Base-by-base conservation (phyloP, 2,329 filamentous ascomycete species). In the Aspergillus sojae region DNA sequence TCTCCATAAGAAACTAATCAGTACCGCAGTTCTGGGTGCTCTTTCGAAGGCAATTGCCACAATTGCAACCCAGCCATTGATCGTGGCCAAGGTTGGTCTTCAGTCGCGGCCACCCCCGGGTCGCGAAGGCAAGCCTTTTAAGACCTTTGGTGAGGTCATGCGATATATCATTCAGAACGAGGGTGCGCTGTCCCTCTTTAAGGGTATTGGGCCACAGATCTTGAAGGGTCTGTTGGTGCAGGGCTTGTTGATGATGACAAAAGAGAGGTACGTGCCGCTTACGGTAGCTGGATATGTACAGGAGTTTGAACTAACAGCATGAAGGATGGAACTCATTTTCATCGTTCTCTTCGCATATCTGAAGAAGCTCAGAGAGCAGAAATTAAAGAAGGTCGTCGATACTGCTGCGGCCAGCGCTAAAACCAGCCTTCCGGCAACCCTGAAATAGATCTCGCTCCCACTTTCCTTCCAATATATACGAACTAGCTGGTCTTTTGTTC, bases 181-280 rank as follows among this genome's bases (percentile, higher is more conserved):
- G 76, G 95, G 95, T 4, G 77, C 86, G 0, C 72, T 90, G 14
- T 91, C 91, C n/a, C 84, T 99, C 1, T 99, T 98, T 84, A 99
- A 99, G 82, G 95, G 95, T 48, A 97, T 99, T 69, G 93, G 88
- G 0, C 95, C 95, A 3, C 95, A 99, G 78, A 91, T 99, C 58
- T 79, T 93, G 63, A 99, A 99, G 80, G 95, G 95, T 1, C 81
- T 99, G 58, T 77, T 99, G 56, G 95, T 99, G 2, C 95, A 99
- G 75, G 95, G 95, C 57, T 88, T 99, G 61, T 83, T 99, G 45
- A 99, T 99, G 95, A 99, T 97, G 93, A 95, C 93, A 55, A 99
- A 99, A 81, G 95, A 99, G 81, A 87, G 93, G 91, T 93, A 84
- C 58, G 65, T 61, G 52, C 45, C 52, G 21, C 45, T 7, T 50